A percentile compares a stretch with the other conserved stretches of the same genome.
These are phyloP conservation scores for Yamadazyma friedrichii DNA, from an alignment of 1,139 yeast genomes.

Conservation along the genomic window DNA sequence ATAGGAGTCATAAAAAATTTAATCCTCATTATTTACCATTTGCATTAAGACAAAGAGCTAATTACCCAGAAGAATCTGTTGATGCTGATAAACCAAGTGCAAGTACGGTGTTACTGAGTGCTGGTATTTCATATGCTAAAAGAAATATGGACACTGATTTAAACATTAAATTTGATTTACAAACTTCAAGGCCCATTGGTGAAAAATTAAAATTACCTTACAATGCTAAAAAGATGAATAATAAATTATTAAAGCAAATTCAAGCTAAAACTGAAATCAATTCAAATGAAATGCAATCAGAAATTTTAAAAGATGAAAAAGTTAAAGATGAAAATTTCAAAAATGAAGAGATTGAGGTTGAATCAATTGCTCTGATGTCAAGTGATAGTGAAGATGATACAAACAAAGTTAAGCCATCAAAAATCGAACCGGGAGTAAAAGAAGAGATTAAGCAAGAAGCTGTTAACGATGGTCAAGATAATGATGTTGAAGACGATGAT, in stretches of 20 bases:
- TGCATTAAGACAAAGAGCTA: conserved; percentile 21
- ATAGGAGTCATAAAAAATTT: conserved; percentile 20
- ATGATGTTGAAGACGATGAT: conserved; percentile 17
- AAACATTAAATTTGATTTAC: conserved; percentile 39
- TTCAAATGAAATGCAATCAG: background rate
- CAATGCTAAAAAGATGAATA: conserved; percentile 28
- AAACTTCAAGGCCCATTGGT: conserved; percentile 35
- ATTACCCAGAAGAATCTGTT: conserved; percentile 19
- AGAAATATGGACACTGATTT: conserved; percentile 40
- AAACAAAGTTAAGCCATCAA: background rate
- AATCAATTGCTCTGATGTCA: conserved; percentile 4
- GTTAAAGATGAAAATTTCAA: conserved; percentile 4
- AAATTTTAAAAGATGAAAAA: no score
- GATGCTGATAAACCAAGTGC: conserved; percentile 16
- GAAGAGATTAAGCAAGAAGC: conserved; percentile 10
- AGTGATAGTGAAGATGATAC: conserved; percentile 10
- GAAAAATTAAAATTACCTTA: conserved; percentile 26
- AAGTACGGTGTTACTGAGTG: conserved; percentile 15
- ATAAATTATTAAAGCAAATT: conserved; percentile 16
- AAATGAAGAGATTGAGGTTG: conserved; percentile 5
- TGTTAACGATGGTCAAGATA: conserved; percentile 10
- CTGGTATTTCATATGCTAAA: conserved; percentile 37
- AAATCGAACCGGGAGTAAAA: background rate
- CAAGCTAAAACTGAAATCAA: conserved; percentile 1
- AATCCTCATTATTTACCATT: conserved; percentile 41